Evolutionary conservation across 768 basidiomycete species (phyloP), one percentile per base, ranked within the genome.

Genomic region (Russula abietina): DNA sequence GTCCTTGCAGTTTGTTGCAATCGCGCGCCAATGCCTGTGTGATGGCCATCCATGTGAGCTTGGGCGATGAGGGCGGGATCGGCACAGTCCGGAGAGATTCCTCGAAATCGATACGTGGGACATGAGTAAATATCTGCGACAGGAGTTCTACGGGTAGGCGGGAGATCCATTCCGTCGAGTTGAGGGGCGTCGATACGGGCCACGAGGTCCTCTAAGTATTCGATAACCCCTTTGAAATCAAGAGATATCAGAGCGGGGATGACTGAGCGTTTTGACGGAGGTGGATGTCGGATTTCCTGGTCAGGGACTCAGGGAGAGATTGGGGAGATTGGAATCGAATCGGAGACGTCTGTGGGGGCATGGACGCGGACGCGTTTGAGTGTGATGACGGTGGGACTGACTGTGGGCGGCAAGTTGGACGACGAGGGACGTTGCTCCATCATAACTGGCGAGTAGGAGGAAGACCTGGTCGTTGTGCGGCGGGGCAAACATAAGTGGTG

Each of bases 91-190:
- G 33, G 43, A 61, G 46, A 16, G 55, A 58, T 12, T 62, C 61
- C 11, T 62, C 51, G 11, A 63, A 63, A 32, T 59, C 36, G n/a
- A 58, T 46, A 28, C 57, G 57, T 3, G 62, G 62, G n/a, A 63
- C 51, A 7, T 32, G 62, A n/a, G 16, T n/a, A 38, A 63, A 59
- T 38, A 63, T 54, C n/a, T 38, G 51, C 8, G 22, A 39, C 45
- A 63, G 62, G 45, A 58, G 43, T 16, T 59, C 62, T n/a, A 52
- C 38, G n/a, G 62, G 62, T 19, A 63, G 5, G 41, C 33, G 16
- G 4, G 52, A 54, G 45, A 63, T n/a, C n/a, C n/a, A n/a, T n/a
- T n/a, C n/a, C n/a, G n/a, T n/a, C n/a, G n/a, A n/a, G n/a, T n/a
- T n/a, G n/a, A n/a, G n/a, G n/a, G n/a, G n/a, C n/a, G n/a, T n/a